Evolutionary conservation across 805 yeast genomes (phyloP).

Genomic region (Kockiozyma suomiensis): DNA sequence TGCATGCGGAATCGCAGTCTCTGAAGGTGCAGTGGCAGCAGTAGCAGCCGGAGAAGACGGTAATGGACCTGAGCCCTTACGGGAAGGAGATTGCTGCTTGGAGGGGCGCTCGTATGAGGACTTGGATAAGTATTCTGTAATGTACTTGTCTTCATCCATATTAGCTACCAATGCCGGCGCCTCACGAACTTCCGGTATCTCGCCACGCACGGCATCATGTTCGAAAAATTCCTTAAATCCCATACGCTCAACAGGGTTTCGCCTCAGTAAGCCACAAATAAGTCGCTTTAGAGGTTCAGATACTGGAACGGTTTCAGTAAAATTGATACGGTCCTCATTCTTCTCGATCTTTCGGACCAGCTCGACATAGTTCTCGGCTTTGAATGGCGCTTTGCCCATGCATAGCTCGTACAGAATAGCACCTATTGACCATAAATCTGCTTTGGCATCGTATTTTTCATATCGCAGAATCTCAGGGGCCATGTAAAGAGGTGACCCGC

Average conservation of each 20-base stretch:
- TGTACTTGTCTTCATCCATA: conserved; percentile 75
- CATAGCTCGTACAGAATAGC: conserved; percentile 95
- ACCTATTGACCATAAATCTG: conserved; percentile 98
- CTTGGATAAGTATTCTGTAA: conserved; percentile 69
- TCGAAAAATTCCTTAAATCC: conserved; percentile 85
- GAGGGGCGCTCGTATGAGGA: not conserved
- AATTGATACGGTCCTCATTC: conserved; percentile 73
- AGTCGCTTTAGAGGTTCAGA: conserved; percentile 67
- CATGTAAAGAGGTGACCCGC: conserved; percentile 98
- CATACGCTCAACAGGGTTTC: conserved; percentile 84
- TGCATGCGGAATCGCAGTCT: not conserved
- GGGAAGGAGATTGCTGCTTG: not conserved
- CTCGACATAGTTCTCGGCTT: conserved; percentile 91
- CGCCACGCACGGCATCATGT: conserved; percentile 64
- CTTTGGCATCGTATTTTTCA: conserved; percentile 95
- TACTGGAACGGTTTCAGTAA: conserved; percentile 69
- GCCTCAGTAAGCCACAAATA: conserved; percentile 74
- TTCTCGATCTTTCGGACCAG: conserved; percentile 81
- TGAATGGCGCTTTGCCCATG: conserved; percentile 94
- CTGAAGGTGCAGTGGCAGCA: too few relatives aligned
- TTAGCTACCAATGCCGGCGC: conserved; percentile 10
- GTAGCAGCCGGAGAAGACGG: not conserved
- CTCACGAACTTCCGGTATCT: conserved; percentile 50
- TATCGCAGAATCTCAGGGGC: conserved; percentile 95
- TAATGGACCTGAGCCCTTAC: not conserved